phyloP scores from a whole-genome alignment of 441 rosid species.

The Hura crepitans region DNA sequence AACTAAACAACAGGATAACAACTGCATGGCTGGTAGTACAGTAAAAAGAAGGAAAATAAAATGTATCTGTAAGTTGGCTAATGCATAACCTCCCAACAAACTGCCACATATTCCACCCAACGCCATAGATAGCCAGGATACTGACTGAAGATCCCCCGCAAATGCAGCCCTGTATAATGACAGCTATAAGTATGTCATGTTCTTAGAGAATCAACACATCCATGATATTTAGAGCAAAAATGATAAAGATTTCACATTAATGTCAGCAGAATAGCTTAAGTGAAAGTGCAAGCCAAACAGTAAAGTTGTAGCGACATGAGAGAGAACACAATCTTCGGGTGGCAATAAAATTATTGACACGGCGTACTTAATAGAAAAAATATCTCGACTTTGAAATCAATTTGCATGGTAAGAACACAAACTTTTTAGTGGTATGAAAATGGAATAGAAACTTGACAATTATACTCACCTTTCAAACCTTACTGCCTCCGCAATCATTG shows the following conservation, averaged over 20 bases:
- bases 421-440: slow-evolving; percentile 6
- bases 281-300: not conserved
- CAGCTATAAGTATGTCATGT: slow-evolving; percentile 17
- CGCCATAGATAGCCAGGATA: slow-evolving; percentile 91
- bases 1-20: slow-evolving; percentile 69
- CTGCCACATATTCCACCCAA: slow-evolving; percentile 88
- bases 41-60: slow-evolving; percentile 75
- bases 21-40: slow-evolving; percentile 59
- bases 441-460: not conserved
- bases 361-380: not conserved
- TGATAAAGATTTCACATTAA: not conserved
- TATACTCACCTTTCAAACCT: slow-evolving; percentile 56
- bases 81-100: slow-evolving; percentile 82
- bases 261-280: not conserved
- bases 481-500: slow-evolving; percentile 97
- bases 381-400: not conserved
- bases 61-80: slow-evolving; percentile 58
- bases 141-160: slow-evolving; percentile 93
- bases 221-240: not conserved
- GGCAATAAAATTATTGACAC: not conserved
- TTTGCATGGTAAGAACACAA: not conserved
- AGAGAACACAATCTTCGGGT: not conserved
- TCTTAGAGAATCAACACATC: slow-evolving; percentile 4
- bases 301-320: not conserved
- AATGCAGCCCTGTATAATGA: slow-evolving; percentile 57